phyloP scores from a whole-genome alignment of 306 rosid genomes.

The Crotalaria pallida region DNA sequence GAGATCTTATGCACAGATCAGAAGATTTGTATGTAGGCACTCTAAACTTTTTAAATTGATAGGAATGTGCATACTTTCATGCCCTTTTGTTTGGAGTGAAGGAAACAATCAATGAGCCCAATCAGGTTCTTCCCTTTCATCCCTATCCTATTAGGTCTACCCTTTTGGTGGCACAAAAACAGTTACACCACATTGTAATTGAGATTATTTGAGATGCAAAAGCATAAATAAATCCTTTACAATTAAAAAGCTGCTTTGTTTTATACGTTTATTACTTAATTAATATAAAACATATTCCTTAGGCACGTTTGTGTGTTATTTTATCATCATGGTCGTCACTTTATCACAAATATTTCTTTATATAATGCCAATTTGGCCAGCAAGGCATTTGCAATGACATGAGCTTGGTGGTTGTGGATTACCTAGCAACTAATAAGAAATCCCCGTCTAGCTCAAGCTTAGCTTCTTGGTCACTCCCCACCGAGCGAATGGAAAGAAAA shows the following conservation, averaged over 20 bases:
- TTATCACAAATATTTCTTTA: slow-evolving; percentile 7
- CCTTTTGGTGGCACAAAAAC: slow-evolving; percentile 59
- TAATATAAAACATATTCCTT: slow-evolving; percentile 21
- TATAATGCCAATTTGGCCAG: slow-evolving; percentile 5
- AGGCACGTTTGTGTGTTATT: slow-evolving; percentile 67
- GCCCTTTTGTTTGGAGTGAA: slow-evolving; percentile 77
- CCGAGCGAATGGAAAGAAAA: slow-evolving; percentile 17
- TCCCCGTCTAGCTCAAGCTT: slow-evolving; percentile 22
- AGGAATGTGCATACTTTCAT: slow-evolving; percentile 36
- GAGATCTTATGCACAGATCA: slow-evolving; percentile 62
- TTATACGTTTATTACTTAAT: neutral
- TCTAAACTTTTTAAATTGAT: slow-evolving; percentile 25
- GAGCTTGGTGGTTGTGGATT: slow-evolving; percentile 39
- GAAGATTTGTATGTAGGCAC: slow-evolving; percentile 46
- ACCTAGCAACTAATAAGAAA: slow-evolving; percentile 17
- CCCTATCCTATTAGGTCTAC: slow-evolving; percentile 59
- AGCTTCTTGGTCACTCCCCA: slow-evolving; percentile 29
- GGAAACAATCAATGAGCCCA: slow-evolving; percentile 80
- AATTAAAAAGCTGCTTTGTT: neutral
- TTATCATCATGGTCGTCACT: slow-evolving; percentile 60
- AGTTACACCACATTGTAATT: slow-evolving; percentile 23
- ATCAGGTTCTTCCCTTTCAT: slow-evolving; percentile 32
- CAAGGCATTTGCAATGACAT: slow-evolving; percentile 1
- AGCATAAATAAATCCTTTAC: slow-evolving; percentile 36
- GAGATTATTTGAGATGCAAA: slow-evolving; percentile 34